phyloP scores from a whole-genome alignment of 169 alveolate species.

The Cryptosporidium xiaoi region DNA sequence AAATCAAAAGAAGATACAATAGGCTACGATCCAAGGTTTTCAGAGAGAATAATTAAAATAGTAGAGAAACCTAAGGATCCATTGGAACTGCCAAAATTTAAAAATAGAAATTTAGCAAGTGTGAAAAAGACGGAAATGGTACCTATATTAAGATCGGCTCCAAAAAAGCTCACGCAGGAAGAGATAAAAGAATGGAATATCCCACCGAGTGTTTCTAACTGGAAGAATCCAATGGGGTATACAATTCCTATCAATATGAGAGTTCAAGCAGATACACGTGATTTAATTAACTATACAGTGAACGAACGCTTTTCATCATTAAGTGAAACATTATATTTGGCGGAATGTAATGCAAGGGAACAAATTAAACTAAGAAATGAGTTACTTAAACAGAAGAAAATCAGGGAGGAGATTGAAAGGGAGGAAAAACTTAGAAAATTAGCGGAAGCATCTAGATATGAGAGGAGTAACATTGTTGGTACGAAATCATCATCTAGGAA shows the following conservation, averaged over 20 bases:
- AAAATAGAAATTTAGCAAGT: conserved; percentile 89
- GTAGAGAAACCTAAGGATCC: conserved; percentile 94
- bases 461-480: conserved; percentile 73
- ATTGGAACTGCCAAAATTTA: conserved; percentile 93
- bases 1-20: conserved; percentile 84
- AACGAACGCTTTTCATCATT: conserved; percentile 94
- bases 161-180: conserved; percentile 93
- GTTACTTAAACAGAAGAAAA: conserved; percentile 87
- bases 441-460: conserved; percentile 92
- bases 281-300: conserved; percentile 88
- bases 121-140: conserved; percentile 35
- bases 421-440: conserved; percentile 90
- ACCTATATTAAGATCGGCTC: conserved; percentile 91
- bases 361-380: conserved; percentile 95
- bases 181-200: conserved; percentile 97
- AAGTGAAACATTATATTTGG: conserved; percentile 93
- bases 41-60: conserved; percentile 89
- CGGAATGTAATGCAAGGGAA: conserved; percentile 96
- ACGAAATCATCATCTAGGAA: conserved; percentile 33
- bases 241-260: conserved; percentile 97
- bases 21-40: conserved; percentile 79
- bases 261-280: conserved; percentile 96
- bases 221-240: conserved; percentile 98
- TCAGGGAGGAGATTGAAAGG: conserved; percentile 89
- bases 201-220: conserved; percentile 97